These are phyloP conservation scores for Ceratocystis colombiana DNA, from an alignment of 2,329 filamentous ascomycete genomes.

Conservation along the genomic window DNA sequence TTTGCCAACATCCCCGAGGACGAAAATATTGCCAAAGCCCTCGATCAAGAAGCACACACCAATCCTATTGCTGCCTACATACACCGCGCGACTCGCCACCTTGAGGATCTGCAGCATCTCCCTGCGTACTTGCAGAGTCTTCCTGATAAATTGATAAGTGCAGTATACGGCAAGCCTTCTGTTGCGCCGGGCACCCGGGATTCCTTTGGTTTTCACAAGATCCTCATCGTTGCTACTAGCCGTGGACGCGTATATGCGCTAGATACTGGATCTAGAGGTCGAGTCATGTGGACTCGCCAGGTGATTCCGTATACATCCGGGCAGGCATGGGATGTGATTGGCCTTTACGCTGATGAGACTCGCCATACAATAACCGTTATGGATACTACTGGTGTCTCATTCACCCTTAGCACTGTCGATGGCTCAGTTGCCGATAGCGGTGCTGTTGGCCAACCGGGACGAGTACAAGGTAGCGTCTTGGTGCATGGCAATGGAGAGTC, in stretches of 20 bases:
- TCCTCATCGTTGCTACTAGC: slow-evolving; percentile 68
- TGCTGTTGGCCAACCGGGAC: slow-evolving; percentile 35
- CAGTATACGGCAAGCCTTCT: slow-evolving; percentile 47
- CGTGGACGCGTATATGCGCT: slow-evolving; percentile 72
- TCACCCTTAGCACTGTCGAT: slow-evolving; percentile 45
- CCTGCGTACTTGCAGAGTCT: slow-evolving; percentile 62
- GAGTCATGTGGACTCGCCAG: slow-evolving; percentile 64
- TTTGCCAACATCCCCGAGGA: slow-evolving; percentile 69
- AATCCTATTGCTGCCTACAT: slow-evolving; percentile 74
- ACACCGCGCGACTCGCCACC: slow-evolving; percentile 73
- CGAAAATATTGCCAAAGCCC: slow-evolving; percentile 64
- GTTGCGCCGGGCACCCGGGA: slow-evolving; percentile 45
- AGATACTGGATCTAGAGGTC: slow-evolving; percentile 63
- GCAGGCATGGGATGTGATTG: slow-evolving; percentile 55
- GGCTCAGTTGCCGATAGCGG: slow-evolving; percentile 42
- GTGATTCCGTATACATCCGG: slow-evolving; percentile 47
- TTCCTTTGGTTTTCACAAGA: slow-evolving; percentile 79
- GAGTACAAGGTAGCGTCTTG: slow-evolving; percentile 38
- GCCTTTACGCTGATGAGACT: slow-evolving; percentile 52
- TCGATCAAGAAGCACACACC: slow-evolving; percentile 78
- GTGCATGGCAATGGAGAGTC: slow-evolving; percentile 45
- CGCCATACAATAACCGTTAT: slow-evolving; percentile 49
- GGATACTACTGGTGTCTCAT: slow-evolving; percentile 51
- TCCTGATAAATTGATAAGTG: slow-evolving; percentile 57
- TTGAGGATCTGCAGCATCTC: slow-evolving; percentile 65